phyloP scores from a whole-genome alignment of 768 basidiomycete species.

The Sporobolomyces pararoseus region DNA sequence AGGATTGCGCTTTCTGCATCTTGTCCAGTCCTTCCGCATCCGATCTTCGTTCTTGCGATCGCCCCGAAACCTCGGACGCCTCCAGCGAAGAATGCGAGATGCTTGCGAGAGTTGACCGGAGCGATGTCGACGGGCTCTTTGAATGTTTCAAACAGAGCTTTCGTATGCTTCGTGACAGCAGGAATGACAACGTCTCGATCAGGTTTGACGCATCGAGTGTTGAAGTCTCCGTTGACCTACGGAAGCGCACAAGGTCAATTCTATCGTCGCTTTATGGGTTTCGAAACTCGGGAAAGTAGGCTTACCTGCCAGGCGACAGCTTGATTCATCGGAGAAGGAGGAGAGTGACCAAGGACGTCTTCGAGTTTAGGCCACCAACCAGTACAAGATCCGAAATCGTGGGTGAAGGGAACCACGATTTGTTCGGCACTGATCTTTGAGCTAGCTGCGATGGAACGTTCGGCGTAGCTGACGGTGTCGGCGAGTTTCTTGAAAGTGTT shows the following conservation, averaged over 20 bases:
- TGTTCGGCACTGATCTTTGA: slow-evolving; percentile 34
- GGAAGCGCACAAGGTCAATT: background rate
- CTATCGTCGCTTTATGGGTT: too few relatives aligned
- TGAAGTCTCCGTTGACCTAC: slow-evolving; percentile 45
- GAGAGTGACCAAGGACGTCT: slow-evolving; percentile 42
- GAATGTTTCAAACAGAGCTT: slow-evolving; percentile 37
- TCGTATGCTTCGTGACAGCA: slow-evolving; percentile 41
- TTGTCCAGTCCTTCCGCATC: slow-evolving; percentile 30
- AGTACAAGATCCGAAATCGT: slow-evolving; percentile 45
- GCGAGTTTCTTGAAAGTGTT: slow-evolving; percentile 45
- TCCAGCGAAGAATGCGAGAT: slow-evolving; percentile 44
- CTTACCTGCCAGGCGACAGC: slow-evolving; percentile 43
- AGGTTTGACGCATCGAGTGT: slow-evolving; percentile 45
- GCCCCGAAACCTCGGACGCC: slow-evolving; percentile 43
- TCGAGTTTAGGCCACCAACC: slow-evolving; percentile 44
- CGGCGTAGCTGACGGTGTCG: slow-evolving; percentile 39
- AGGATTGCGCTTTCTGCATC: slow-evolving; percentile 27
- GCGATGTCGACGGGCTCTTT: slow-evolving; percentile 25
- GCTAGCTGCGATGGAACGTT: slow-evolving; percentile 30
- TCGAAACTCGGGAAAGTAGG: too few relatives aligned
- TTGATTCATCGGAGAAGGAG: slow-evolving; percentile 44
- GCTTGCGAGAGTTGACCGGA: slow-evolving; percentile 25
- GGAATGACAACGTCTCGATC: slow-evolving; percentile 45
- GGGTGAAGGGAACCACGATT: slow-evolving; percentile 44
- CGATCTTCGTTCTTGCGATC: slow-evolving; percentile 41